Evolutionary conservation across 345 rosid genomes (phyloP).

Genomic region (Psidium guajava): DNA sequence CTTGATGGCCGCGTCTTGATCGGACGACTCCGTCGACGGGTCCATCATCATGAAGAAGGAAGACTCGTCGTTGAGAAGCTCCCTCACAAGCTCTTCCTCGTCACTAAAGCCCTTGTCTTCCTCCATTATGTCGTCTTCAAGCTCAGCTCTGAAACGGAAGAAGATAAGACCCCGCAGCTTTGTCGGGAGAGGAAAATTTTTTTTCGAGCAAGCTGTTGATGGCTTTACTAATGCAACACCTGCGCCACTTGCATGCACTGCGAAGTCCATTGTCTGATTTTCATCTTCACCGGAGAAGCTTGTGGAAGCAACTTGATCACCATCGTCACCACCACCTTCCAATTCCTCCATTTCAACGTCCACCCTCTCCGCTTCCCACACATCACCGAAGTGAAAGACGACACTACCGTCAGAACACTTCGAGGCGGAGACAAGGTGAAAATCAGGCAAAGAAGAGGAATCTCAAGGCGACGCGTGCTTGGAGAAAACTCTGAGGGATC

Average conservation of each 20-base stretch:
- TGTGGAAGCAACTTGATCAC: slow-evolving; percentile 2
- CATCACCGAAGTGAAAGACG: slow-evolving; percentile 51
- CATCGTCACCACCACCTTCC: neutral
- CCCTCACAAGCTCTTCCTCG: slow-evolving; percentile 38
- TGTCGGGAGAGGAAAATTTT: too few species aligned
- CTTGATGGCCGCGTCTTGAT: slow-evolving; percentile 13
- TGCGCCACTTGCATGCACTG: too few species aligned
- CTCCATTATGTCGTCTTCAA: slow-evolving; percentile 10
- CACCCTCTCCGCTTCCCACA: slow-evolving; percentile 15
- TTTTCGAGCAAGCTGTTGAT: too few species aligned
- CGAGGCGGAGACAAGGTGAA: slow-evolving; percentile 1
- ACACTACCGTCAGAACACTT: slow-evolving; percentile 55
- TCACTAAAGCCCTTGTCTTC: slow-evolving; percentile 11
- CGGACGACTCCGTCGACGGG: neutral
- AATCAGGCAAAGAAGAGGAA: neutral
- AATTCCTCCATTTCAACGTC: slow-evolving; percentile 12
- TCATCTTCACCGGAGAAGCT: neutral
- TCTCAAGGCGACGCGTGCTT: neutral
- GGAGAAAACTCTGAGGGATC: neutral
- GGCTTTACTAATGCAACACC: too few species aligned
- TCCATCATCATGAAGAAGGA: slow-evolving; percentile 21
- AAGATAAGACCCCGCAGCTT: too few species aligned
- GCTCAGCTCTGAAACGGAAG: too few species aligned
- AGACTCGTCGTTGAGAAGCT: slow-evolving; percentile 39
- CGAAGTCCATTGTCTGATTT: too few species aligned